Evolutionary conservation across 768 basidiomycete genomes (phyloP).

Genomic region (Tulasnella sp.): DNA sequence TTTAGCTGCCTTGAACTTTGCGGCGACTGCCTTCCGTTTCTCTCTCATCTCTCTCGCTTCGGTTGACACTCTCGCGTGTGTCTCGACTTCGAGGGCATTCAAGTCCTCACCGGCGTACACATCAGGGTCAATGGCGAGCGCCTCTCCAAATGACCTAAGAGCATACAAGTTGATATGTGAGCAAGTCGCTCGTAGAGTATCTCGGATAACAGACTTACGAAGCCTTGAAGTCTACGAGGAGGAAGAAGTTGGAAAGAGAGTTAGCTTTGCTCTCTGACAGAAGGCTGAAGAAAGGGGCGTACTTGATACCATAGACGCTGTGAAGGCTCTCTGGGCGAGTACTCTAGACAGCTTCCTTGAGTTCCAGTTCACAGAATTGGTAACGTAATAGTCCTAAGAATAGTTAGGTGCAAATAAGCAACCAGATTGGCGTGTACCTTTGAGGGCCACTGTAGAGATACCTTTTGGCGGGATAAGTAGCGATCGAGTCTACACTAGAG

Average conservation of each 20-base stretch:
- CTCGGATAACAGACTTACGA: not conserved
- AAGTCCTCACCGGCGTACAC: conserved; percentile 3
- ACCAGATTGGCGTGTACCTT: too few relatives aligned
- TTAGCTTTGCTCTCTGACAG: not conserved
- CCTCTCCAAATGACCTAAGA: not conserved
- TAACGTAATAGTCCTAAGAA: conserved; percentile 14
- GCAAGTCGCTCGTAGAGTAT: not conserved
- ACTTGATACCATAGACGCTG: not conserved
- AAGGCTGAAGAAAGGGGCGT: not conserved
- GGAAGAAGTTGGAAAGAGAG: not conserved
- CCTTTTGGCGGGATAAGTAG: conserved; percentile 1
- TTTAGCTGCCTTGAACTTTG: not conserved
- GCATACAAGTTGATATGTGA: not conserved
- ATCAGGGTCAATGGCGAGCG: not conserved
- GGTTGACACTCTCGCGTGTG: not conserved
- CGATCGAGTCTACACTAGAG: conserved; percentile 11
- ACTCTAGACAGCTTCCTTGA: conserved; percentile 10
- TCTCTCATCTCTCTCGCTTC: not conserved
- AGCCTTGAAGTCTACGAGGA: not conserved
- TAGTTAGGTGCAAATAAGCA: not conserved
- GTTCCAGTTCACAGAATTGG: conserved; percentile 5
- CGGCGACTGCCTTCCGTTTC: not conserved
- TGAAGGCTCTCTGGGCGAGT: not conserved
- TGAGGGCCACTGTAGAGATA: not conserved
- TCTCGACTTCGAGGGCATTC: not conserved